A percentile compares a stretch with the other conserved stretches of the same genome.
These are phyloP conservation scores for Chamaenerion angustifolium DNA, from an alignment of 345 rosid species.

Conservation along the genomic window DNA sequence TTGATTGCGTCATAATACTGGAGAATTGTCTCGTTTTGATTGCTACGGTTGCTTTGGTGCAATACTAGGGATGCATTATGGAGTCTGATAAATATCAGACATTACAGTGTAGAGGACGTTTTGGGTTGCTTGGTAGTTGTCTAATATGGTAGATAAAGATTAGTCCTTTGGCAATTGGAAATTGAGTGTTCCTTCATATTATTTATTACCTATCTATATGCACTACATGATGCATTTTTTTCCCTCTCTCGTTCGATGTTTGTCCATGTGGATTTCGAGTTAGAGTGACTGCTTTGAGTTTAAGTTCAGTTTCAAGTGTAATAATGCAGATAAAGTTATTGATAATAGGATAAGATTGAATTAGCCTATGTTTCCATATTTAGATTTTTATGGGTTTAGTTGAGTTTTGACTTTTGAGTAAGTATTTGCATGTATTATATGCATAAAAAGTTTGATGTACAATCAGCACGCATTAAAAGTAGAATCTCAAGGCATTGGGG, in stretches of 20 bases:
- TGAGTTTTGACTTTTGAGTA: no score
- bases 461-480: no score
- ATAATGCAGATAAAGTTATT: neutral
- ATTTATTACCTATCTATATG: neutral
- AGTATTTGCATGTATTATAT: no score
- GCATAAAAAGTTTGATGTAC: no score
- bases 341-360: neutral
- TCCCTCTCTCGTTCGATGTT: no score
- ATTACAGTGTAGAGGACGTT: conserved; percentile 13
- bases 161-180: neutral
- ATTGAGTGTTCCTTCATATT: neutral
- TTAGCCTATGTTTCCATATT: no score
- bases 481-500: no score
- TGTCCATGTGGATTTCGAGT: neutral
- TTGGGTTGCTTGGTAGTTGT: conserved; percentile 16
- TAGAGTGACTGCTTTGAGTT: conserved; percentile 4
- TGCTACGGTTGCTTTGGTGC: conserved; percentile 12
- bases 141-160: conserved; percentile 5
- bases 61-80: conserved; percentile 27
- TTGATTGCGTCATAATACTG: conserved; percentile 2
- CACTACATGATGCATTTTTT: neutral
- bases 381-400: no score
- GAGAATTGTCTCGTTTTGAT: neutral
- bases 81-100: conserved; percentile 16
- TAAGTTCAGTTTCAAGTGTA: neutral